A percentile compares a stretch with the other conserved stretches of the same genome.
Evolutionary conservation across 306 rosid species (phyloP).

Genomic region (Dryas octopetala): DNA sequence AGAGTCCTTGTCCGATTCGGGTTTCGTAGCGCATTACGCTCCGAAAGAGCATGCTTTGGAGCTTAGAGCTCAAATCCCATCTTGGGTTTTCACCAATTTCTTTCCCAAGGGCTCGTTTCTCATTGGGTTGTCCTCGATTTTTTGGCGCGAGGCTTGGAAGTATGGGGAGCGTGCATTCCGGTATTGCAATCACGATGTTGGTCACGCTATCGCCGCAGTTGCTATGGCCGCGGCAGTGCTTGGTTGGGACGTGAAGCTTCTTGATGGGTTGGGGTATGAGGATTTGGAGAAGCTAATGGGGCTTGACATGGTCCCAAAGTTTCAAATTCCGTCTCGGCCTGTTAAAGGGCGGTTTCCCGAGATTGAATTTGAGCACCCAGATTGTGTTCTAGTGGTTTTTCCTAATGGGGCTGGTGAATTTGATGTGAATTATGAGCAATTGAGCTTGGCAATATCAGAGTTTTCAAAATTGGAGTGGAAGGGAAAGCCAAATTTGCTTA

Average conservation of each 20-base stretch:
- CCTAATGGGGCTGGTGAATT: constrained; percentile 50
- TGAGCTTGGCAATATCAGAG: constrained; percentile 52
- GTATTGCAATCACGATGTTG: constrained; percentile 90
- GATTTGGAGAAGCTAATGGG: constrained; percentile 87
- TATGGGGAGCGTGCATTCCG: constrained; percentile 92
- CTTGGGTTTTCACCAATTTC: constrained; percentile 45
- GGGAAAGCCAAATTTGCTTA: constrained; percentile 73
- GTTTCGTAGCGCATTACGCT: constrained; percentile 87
- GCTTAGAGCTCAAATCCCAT: constrained; percentile 61
- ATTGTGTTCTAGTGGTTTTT: constrained; percentile 75
- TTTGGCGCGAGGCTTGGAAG: constrained; percentile 99
- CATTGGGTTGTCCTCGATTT: constrained; percentile 75
- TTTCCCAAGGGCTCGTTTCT: constrained; percentile 60
- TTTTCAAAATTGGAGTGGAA: constrained; percentile 68
- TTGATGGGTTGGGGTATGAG: constrained; percentile 67
- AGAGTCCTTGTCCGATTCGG: constrained; percentile 40
- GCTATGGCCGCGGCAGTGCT: constrained; percentile 73
- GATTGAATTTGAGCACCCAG: constrained; percentile 92
- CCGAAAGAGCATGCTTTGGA: constrained; percentile 89
- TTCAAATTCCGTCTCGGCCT: constrained; percentile 57
- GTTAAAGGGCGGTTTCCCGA: constrained; percentile 71
- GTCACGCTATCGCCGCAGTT: constrained; percentile 91
- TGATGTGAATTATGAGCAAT: constrained; percentile 54
- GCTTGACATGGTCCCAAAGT: constrained; percentile 50
- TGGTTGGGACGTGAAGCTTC: constrained; percentile 91